phyloP scores from a whole-genome alignment of 129 eudicot species.

The Saussurea involucrata region DNA sequence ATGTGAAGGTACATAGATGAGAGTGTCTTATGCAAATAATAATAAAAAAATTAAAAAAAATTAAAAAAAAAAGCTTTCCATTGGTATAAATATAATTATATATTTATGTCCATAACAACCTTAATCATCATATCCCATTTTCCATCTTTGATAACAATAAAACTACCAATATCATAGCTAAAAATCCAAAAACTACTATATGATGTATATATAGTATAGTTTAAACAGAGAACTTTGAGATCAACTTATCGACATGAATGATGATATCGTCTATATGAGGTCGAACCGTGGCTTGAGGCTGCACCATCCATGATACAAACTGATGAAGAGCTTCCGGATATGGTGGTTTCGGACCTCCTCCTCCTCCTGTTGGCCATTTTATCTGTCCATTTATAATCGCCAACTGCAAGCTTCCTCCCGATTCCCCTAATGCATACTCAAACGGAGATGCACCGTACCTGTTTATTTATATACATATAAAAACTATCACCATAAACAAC shows the following conservation, averaged over 20 bases:
- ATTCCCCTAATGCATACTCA: conserved; percentile 85
- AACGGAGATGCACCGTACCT: conserved; percentile 95
- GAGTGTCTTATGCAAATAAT: not conserved
- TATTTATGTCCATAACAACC: not conserved
- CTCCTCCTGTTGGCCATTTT: conserved; percentile 60
- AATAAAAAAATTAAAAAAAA: too few relatives aligned
- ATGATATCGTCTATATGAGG: conserved; percentile 80
- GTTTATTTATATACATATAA: not conserved
- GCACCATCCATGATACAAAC: conserved; percentile 95
- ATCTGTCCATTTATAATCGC: conserved; percentile 82
- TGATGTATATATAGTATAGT: not conserved
- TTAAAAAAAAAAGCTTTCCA: not conserved
- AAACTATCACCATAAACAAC: not conserved
- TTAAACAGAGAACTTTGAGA: conserved; percentile 62
- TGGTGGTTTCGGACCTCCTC: conserved; percentile 64
- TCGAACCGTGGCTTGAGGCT: conserved; percentile 81
- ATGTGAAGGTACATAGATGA: not conserved
- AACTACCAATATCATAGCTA: conserved; percentile 6
- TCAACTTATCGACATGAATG: conserved; percentile 81
- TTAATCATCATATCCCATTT: not conserved
- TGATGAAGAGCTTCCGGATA: conserved; percentile 88
- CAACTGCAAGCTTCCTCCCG: conserved; percentile 89
- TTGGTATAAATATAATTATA: not conserved
- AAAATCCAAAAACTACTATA: not conserved
- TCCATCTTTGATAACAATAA: not conserved